Evolutionary conservation across 441 rosid species (phyloP).

Genomic region (Gossypium aridum): DNA sequence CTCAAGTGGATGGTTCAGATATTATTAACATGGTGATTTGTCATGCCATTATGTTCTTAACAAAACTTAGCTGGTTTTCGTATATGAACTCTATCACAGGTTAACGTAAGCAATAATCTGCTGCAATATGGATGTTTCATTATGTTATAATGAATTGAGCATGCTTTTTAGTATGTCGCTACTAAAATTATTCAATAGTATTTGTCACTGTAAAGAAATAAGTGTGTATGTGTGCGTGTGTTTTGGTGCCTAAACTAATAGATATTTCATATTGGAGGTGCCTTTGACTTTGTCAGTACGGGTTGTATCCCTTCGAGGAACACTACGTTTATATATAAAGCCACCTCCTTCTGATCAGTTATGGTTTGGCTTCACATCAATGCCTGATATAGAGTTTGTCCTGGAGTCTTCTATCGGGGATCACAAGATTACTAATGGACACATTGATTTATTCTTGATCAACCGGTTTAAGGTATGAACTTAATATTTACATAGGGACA

Average conservation of each 20-base stretch:
- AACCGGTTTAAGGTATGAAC: slow-evolving; percentile 71
- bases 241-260: slow-evolving; percentile 8
- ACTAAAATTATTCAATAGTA: neutral
- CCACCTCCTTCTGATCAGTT: slow-evolving; percentile 95
- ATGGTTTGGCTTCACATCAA: slow-evolving; percentile 89
- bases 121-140: neutral
- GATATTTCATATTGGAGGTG: slow-evolving; percentile 38
- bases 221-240: too few species aligned
- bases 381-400: slow-evolving; percentile 78
- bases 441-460: slow-evolving; percentile 61
- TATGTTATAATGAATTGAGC: neutral
- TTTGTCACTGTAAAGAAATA: neutral
- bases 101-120: neutral
- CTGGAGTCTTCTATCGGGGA: slow-evolving; percentile 85
- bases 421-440: slow-evolving; percentile 66
- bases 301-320: slow-evolving; percentile 78
- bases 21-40: neutral
- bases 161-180: neutral
- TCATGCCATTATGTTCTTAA: neutral
- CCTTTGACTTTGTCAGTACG: slow-evolving; percentile 79
- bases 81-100: neutral
- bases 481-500: slow-evolving; percentile 1
- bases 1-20: neutral
- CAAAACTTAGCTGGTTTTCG: neutral
- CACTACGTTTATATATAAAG: slow-evolving; percentile 62